Conservation (phyloP, 768 basidiomycete genomes). For the Pisolithus microcarpus region DNA sequence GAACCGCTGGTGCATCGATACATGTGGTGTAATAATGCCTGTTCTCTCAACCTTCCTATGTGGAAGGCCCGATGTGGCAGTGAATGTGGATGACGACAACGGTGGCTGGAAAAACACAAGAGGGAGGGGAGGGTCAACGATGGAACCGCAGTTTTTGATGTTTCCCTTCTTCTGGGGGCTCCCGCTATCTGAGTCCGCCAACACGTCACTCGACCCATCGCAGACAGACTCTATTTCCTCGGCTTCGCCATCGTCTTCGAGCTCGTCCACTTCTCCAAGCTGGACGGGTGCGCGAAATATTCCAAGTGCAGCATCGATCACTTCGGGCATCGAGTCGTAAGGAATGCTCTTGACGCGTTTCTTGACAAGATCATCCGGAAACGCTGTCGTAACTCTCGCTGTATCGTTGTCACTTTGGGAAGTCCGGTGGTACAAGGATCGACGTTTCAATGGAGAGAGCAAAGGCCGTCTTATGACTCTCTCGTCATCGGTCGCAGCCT, state of each 20-base stretch:
- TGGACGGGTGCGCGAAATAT: slow-evolving; percentile 15
- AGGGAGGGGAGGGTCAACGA: background rate
- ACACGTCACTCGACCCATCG: background rate
- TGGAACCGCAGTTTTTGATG: background rate
- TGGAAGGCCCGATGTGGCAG: background rate
- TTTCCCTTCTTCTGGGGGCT: background rate
- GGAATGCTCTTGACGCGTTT: slow-evolving; percentile 16
- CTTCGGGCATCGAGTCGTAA: slow-evolving; percentile 14
- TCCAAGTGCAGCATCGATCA: slow-evolving; percentile 19
- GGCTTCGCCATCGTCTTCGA: background rate
- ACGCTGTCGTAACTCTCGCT: background rate
- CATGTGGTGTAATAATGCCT: slow-evolving; percentile 8
- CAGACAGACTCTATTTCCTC: background rate
- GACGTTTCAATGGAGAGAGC: slow-evolving; percentile 3
- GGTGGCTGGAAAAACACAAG: background rate
- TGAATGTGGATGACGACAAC: background rate
- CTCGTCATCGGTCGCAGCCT: slow-evolving; percentile 18
- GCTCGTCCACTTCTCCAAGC: slow-evolving; percentile 12
- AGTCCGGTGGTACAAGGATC: background rate
- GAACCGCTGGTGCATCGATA: slow-evolving; percentile 16
- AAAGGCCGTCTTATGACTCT: slow-evolving; percentile 9
- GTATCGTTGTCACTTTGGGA: background rate
- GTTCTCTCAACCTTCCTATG: background rate
- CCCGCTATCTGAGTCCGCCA: background rate
- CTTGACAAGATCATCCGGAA: background rate